Conservation (phyloP, 179 eudicot species). For the Patellifolia procumbens region DNA sequence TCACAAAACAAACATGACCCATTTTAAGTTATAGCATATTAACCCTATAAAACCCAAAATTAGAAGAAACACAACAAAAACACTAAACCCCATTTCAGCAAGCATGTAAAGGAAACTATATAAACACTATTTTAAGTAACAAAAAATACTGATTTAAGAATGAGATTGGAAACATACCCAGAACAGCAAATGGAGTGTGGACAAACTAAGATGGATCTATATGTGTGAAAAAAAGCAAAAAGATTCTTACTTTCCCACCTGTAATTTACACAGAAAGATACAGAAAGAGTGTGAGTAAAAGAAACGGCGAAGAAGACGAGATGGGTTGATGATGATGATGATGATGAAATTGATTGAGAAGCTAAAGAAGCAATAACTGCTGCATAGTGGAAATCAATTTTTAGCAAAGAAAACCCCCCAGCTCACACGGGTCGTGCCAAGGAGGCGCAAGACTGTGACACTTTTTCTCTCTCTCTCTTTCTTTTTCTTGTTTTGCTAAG, state of each 20-base stretch:
- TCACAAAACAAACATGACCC: conserved; percentile 13
- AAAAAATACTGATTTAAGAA: not conserved
- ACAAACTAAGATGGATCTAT: conserved; percentile 28
- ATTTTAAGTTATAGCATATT: conserved; percentile 1
- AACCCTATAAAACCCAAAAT: not conserved
- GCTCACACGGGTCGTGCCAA: conserved; percentile 12
- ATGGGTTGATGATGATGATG: conserved; percentile 12
- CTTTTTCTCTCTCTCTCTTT: no score
- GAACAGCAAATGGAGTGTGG: conserved; percentile 13
- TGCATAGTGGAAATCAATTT: no score
- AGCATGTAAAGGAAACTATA: not conserved
- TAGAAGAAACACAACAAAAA: conserved; percentile 7
- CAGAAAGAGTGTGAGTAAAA: conserved; percentile 19
- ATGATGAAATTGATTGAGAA: no score
- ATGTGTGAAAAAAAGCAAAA: conserved; percentile 27
- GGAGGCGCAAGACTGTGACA: conserved; percentile 8
- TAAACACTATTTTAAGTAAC: conserved; percentile 5
- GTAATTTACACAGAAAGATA: conserved; percentile 18
- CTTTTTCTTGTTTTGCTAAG: no score
- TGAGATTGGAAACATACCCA: conserved; percentile 23
- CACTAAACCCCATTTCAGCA: conserved; percentile 7
- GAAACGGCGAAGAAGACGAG: conserved; percentile 17
- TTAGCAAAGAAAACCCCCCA: not conserved
- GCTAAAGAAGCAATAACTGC: no score
- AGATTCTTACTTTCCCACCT: conserved; percentile 6